These are phyloP conservation scores for Phlyctochytrium planicorne DNA, from an alignment of 192 early-diverging fungal species.

Conservation along the genomic window DNA sequence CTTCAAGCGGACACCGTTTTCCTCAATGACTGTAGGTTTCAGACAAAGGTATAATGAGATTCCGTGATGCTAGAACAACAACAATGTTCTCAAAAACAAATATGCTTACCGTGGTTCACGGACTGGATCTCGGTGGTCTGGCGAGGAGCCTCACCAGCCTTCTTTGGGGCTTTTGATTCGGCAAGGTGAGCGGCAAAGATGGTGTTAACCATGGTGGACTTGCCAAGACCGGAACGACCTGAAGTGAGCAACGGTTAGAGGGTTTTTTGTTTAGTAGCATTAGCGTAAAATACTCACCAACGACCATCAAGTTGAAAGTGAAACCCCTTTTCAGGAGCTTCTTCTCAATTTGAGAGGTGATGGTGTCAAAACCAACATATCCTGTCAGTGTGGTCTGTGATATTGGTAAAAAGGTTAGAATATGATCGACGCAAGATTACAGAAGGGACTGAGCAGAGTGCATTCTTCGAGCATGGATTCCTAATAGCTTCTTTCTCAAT, in stretches of 20 bases:
- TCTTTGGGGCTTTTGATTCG: conserved; percentile 85
- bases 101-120: conserved; percentile 74
- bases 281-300: too few relatives aligned
- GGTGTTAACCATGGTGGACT: conserved; percentile 98
- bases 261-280: too few relatives aligned
- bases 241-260: neutral
- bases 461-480: too few relatives aligned
- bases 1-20: conserved; percentile 90
- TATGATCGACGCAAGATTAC: too few relatives aligned
- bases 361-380: conserved; percentile 98
- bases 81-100: conserved; percentile 4
- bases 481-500: too few relatives aligned
- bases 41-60: conserved; percentile 4
- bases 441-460: too few relatives aligned
- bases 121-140: conserved; percentile 96
- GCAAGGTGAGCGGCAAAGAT: conserved; percentile 94
- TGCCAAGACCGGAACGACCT: conserved; percentile 97
- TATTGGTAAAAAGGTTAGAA: neutral
- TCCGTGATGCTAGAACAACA: neutral
- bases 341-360: conserved; percentile 96
- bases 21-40: conserved; percentile 71
- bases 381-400: conserved; percentile 59
- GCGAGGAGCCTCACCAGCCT: conserved; percentile 68
- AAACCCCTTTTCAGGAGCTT: conserved; percentile 97
- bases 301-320: conserved; percentile 97